phyloP scores from a whole-genome alignment of 176 grass and related monocot genomes.

The Saccharum officinarum region DNA sequence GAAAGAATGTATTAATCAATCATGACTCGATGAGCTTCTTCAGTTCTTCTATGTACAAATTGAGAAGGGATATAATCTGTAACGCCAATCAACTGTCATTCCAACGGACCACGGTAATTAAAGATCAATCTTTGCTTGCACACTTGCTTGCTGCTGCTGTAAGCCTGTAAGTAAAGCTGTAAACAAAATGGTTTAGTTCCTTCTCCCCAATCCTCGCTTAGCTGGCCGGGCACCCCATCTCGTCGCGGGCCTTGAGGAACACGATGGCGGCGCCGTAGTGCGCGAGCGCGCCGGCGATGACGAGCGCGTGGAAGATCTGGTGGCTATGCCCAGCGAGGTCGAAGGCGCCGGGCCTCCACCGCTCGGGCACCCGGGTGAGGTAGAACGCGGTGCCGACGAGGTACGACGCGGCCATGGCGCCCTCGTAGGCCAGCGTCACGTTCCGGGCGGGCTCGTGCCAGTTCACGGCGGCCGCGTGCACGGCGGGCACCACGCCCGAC shows the following conservation, averaged over 20 bases:
- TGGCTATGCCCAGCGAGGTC: constrained; percentile 86
- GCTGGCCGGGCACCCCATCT: constrained; percentile 50
- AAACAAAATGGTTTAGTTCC: background rate
- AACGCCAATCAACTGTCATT: background rate
- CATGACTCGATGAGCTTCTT: background rate
- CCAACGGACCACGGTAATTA: no score
- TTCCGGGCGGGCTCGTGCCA: constrained; percentile 73
- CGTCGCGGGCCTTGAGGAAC: constrained; percentile 60
- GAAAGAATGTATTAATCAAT: constrained; percentile 24
- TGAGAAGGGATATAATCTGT: background rate
- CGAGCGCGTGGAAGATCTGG: constrained; percentile 90
- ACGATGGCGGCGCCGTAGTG: constrained; percentile 83
- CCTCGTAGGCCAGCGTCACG: constrained; percentile 76
- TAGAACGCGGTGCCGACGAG: constrained; percentile 69
- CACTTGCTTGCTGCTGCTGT: constrained; percentile 23
- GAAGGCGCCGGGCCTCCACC: constrained; percentile 78
- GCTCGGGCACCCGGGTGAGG: constrained; percentile 68
- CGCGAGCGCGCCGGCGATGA: constrained; percentile 83
- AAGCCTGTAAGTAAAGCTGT: background rate
- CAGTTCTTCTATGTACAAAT: constrained; percentile 32
- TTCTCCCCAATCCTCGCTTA: background rate
- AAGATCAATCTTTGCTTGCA: background rate
- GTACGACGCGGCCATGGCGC: constrained; percentile 74
- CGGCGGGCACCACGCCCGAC: constrained; percentile 75
- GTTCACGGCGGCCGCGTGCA: constrained; percentile 68